Base-by-base conservation (phyloP, 768 basidiomycete species). In the Pleurotus djamor region DNA sequence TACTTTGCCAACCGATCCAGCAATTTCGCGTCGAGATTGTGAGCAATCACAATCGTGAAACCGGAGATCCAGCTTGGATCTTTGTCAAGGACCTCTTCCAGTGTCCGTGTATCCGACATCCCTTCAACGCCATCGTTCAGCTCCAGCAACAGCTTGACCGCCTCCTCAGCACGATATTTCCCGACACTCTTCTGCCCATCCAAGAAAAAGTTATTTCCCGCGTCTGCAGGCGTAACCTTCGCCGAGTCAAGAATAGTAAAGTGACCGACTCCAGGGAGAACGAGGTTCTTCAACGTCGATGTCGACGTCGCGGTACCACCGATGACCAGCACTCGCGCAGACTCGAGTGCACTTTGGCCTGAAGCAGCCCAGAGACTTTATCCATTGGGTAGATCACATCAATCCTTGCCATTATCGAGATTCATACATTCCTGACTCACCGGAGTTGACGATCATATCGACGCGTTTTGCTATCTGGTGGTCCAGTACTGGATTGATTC, bases 141-240 rank as follows among this genome's bases (percentile, higher is more conserved):
- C 72, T 98, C 97, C 4, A 76, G 68, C 9, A 98, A 80, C 52
- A 90, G 79, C 14, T 82, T 78, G 14, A 92, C 91, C 1, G 89
- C 87, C 69, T 98, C 92, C 52, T 83, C 71, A 0, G 96, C 94
- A 36, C 92, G 85, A 57, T 80, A 79, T 70, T 87, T 89, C 4
- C 93, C 94, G 48, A 98, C 79, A 65, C 88, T 91, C 13, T 49
- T 16, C 4, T 74, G 72, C 0, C 86, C 89, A 43, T 90, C 84
- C 28, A 99, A 79, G 76, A 98, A 99, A 78, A 99, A 99, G 76
- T 98, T 98, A 79, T 94, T 93, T 0, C 95, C 95, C 0, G 94
- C 87, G 66, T 98, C 96, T 59, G 86, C 83, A 1, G 85, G 79
- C 0, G 86, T 79, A 33, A 88, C 88, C 41, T 70, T 57, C 2